Evolutionary conservation across 371 early-diverging fungal species (phyloP).

Genomic region (Lichtheimia corymbifera): DNA sequence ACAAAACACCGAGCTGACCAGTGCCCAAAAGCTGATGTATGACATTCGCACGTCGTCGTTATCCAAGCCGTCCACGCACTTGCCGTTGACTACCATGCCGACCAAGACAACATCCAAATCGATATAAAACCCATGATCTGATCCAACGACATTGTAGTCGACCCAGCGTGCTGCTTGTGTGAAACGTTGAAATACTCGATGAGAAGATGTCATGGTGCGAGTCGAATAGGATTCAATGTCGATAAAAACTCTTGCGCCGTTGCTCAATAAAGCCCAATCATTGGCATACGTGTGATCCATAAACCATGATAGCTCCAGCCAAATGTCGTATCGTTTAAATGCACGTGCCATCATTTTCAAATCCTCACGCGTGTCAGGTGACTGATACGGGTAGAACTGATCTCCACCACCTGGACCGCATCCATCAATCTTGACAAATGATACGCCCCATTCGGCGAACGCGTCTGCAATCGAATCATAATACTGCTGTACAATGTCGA

Average conservation of each 20-base stretch:
- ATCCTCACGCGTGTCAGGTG: slow-evolving; percentile 29
- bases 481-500: slow-evolving; percentile 19
- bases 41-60: slow-evolving; percentile 31
- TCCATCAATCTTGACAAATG: slow-evolving; percentile 36
- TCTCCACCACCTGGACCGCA: slow-evolving; percentile 36
- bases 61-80: slow-evolving; percentile 36
- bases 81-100: slow-evolving; percentile 31
- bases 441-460: slow-evolving; percentile 30
- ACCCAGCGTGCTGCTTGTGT: slow-evolving; percentile 26
- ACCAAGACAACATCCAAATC: slow-evolving; percentile 36
- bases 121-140: slow-evolving; percentile 23
- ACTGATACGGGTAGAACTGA: slow-evolving; percentile 23
- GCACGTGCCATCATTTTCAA: slow-evolving; percentile 23
- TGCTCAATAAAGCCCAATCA: slow-evolving; percentile 25
- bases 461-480: slow-evolving; percentile 36
- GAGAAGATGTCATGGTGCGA: slow-evolving; percentile 26
- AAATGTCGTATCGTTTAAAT: slow-evolving; percentile 24
- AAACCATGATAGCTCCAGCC: slow-evolving; percentile 39
- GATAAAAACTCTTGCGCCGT: slow-evolving; percentile 32
- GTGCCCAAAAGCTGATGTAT: slow-evolving; percentile 38
- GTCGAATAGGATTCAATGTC: slow-evolving; percentile 38
- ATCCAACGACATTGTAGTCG: slow-evolving; percentile 18
- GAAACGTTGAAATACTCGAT: slow-evolving; percentile 31
- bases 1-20: slow-evolving; percentile 37
- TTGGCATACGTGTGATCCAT: slow-evolving; percentile 26